phyloP scores from a whole-genome alignment of 2,329 filamentous ascomycete genomes.

The Calonectria crousiana region DNA sequence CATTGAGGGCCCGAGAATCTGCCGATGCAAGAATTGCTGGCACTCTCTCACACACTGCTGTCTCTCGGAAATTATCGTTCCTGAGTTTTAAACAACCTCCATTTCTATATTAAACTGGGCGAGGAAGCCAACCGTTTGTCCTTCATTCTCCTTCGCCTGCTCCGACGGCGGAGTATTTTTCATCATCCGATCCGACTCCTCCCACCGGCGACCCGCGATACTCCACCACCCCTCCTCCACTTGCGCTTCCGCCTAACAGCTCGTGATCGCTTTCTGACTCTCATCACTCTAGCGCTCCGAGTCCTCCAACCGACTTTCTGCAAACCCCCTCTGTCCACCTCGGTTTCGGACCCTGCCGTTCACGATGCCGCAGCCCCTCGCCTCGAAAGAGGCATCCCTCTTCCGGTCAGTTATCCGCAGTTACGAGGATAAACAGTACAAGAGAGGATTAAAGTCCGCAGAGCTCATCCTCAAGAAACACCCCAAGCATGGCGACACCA shows the following conservation, averaged over 20 bases:
- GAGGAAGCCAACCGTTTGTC: conserved; percentile 42
- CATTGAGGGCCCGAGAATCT: conserved; percentile 45
- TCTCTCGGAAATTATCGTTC: conserved; percentile 11
- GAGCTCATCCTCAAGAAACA: conserved; percentile 97
- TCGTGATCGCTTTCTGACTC: conserved; percentile 31
- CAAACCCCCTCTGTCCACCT: neutral
- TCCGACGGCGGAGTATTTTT: conserved; percentile 26
- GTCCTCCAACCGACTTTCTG: neutral
- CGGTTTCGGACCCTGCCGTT: neutral
- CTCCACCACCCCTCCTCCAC: conserved; percentile 34
- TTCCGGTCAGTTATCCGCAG: conserved; percentile 95
- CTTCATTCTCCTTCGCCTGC: conserved; percentile 27
- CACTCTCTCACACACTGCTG: conserved; percentile 34
- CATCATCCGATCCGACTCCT: conserved; percentile 26
- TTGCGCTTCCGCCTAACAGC: conserved; percentile 28
- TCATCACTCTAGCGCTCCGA: conserved; percentile 16
- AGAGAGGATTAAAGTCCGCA: conserved; percentile 90
- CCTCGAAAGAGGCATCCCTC: conserved; percentile 91
- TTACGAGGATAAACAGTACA: conserved; percentile 99
- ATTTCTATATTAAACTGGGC: conserved; percentile 29
- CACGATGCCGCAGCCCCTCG: conserved; percentile 78
- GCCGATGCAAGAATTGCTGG: conserved; percentile 45
- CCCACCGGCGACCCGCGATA: conserved; percentile 15
- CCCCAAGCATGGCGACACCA: conserved; percentile 96
- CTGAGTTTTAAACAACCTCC: conserved; percentile 32